A percentile compares a stretch with the other conserved stretches of the same genome.
phyloP scores from a whole-genome alignment of 345 rosid genomes.

The Toxicodendron radicans region DNA sequence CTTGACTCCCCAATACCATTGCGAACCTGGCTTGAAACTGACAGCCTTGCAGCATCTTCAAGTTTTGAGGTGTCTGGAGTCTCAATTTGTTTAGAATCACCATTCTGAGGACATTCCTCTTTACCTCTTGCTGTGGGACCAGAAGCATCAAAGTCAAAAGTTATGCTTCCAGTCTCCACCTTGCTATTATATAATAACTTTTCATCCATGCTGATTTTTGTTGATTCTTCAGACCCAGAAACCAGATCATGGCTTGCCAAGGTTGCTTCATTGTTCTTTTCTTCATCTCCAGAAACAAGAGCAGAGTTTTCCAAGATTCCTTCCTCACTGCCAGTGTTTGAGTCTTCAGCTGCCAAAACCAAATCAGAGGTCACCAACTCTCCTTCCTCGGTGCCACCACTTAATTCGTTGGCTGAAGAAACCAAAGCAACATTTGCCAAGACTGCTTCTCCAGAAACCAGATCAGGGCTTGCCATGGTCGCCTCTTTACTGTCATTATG shows the following conservation, averaged over 20 bases:
- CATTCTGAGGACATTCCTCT: conserved; percentile 23
- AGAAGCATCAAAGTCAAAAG: conserved; percentile 29
- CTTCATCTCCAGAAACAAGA: conserved; percentile 20
- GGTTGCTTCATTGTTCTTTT: conserved; percentile 13
- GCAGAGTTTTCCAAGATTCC: conserved; percentile 7
- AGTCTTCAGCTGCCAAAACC: conserved; percentile 24
- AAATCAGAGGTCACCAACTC: neutral
- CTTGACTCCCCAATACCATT: conserved; percentile 58
- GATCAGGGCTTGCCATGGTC: conserved; percentile 19
- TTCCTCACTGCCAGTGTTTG: conserved; percentile 5
- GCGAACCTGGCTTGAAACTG: conserved; percentile 33
- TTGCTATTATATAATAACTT: conserved; percentile 22
- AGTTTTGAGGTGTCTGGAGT: conserved; percentile 18
- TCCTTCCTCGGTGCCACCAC: neutral
- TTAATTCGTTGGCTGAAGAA: conserved; percentile 17
- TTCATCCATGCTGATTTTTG: conserved; percentile 16
- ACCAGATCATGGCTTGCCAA: conserved; percentile 15
- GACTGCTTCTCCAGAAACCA: conserved; percentile 20
- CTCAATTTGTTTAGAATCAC: conserved; percentile 18
- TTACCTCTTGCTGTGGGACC: conserved; percentile 19
- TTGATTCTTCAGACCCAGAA: conserved; percentile 24
- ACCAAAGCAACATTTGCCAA: conserved; percentile 7
- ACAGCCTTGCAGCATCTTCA: conserved; percentile 26
- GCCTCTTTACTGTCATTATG: conserved; percentile 15
- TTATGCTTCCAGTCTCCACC: conserved; percentile 35